Base-by-base conservation (phyloP, 176 grass and related monocot species). In the Hyparrhenia diplandra region DNA sequence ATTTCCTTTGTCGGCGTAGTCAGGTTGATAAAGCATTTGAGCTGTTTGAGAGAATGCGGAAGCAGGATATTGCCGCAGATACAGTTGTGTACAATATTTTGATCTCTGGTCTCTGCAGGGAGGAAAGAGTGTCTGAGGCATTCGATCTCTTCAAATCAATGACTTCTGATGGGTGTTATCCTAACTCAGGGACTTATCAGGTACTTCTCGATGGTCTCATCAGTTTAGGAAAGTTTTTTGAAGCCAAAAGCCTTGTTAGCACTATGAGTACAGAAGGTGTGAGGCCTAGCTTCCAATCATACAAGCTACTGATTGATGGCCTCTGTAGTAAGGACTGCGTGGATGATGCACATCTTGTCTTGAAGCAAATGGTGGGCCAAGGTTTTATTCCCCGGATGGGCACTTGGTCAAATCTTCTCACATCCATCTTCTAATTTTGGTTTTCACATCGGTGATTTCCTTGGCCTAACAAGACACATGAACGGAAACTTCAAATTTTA, bases 121-220 rank as follows among this genome's bases (percentile, higher is more conserved):
- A 91, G 61, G 78, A 76, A 52, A 91, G 79, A 76, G 68, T 89
- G 82, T 10, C 69, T 5, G 68, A 80, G 73, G 92, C 87, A 4
- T 91, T 95, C 49, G 46, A 76, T 64, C 41, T 86, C 14, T 83
- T 95, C 58, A 95, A 84, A 66, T 47, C 85, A 61, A 95, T 98
- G 92, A 76, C 72, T 0, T 80, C 81, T 69, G 64, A 91, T 20
- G 78, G 85, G 9, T 95, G 86, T 32, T 76, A 80, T 77, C 90
- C 92, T 24, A 98, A 93, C 89, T 89, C 95, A 78, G 92, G 95
- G 45, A 95, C 90, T n/a, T 84, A 91, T 74, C 88, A 98, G 79
- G 92, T 83, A 18, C 92, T 98, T 57, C 79, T 95, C 64, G 83
- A 89, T 84, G 95, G 92, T 42, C 88, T 98, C 32, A 69, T 93